A percentile compares a stretch with the other conserved stretches of the same genome.
Evolutionary conservation across 768 basidiomycete species (phyloP).

Genomic region (Coprinopsis sp.): DNA sequence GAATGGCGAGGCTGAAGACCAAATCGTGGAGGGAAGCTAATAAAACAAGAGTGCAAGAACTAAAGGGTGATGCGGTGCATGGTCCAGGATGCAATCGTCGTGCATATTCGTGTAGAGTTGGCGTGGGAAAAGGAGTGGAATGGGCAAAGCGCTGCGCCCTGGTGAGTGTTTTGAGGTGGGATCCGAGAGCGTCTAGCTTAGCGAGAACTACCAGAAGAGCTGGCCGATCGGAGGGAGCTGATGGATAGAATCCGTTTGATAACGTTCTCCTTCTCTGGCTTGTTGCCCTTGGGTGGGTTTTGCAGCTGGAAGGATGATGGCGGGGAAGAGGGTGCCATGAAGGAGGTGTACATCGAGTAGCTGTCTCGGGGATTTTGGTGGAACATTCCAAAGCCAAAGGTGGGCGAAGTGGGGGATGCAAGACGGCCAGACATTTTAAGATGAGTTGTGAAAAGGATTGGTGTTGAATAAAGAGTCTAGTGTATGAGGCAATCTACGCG

Average conservation of each 20-base stretch:
- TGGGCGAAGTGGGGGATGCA: conserved; percentile 51
- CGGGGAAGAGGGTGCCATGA: conserved; percentile 22
- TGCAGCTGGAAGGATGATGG: background rate
- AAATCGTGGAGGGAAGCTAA: background rate
- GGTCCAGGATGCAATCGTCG: background rate
- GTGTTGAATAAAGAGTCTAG: conserved; percentile 14
- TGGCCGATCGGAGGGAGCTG: background rate
- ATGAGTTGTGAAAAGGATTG: conserved; percentile 37
- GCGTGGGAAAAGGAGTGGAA: background rate
- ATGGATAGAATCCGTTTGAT: background rate
- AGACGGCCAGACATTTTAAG: conserved; percentile 27
- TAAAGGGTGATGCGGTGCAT: background rate
- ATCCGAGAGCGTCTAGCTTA: background rate
- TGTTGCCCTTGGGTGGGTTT: background rate
- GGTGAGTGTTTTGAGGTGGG: too few relatives aligned
- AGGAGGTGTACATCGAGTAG: conserved; percentile 55
- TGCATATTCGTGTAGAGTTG: background rate
- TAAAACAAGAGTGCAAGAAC: conserved; percentile 1
- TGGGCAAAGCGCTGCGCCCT: background rate
- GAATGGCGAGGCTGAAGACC: too few relatives aligned
- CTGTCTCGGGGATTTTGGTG: conserved; percentile 53
- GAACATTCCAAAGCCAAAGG: conserved; percentile 49
- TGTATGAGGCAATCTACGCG: conserved; percentile 6
- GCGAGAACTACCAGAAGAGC: background rate
- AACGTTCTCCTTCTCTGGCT: background rate